phyloP scores from a whole-genome alignment of 257 asterid genomes.

The Fraxinus pennsylvanica region DNA sequence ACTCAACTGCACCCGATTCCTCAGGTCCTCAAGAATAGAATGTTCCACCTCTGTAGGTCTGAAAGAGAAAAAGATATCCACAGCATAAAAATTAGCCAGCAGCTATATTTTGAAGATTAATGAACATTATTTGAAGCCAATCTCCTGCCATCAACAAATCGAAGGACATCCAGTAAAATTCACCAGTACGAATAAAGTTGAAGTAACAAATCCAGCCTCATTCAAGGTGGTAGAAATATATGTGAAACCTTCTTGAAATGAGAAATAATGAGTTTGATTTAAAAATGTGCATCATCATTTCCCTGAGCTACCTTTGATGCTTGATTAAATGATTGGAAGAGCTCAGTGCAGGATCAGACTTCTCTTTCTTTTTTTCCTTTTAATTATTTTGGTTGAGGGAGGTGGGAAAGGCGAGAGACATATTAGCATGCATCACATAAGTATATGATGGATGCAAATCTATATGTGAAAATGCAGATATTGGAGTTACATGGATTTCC shows the following conservation, averaged over 20 bases:
- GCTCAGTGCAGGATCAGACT: not conserved
- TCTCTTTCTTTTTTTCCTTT: not conserved
- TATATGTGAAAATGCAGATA: not conserved
- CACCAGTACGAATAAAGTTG: not conserved
- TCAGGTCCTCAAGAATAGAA: slow-evolving; percentile 88
- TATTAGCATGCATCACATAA: not conserved
- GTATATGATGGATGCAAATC: not conserved
- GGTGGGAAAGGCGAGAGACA: not conserved
- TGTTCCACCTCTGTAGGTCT: slow-evolving; percentile 89
- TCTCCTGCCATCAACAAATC: not conserved
- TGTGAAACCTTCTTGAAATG: not conserved
- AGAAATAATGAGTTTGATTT: not conserved
- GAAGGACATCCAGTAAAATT: not conserved
- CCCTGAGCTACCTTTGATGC: not conserved
- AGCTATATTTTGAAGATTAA: slow-evolving; percentile 19
- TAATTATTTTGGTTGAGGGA: not conserved
- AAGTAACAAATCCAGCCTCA: not conserved
- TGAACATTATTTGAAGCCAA: slow-evolving; percentile 7
- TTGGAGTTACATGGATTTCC: not conserved
- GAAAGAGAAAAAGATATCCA: slow-evolving; percentile 24
- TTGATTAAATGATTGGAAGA: not conserved
- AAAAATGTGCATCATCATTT: not conserved
- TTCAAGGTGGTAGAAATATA: not conserved
- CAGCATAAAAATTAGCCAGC: slow-evolving; percentile 13
- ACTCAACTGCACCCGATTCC: slow-evolving; percentile 91